Evolutionary conservation across 805 yeast genomes (phyloP), one percentile per base, ranked within the genome.

Genomic region (Teunomyces pallodes): DNA sequence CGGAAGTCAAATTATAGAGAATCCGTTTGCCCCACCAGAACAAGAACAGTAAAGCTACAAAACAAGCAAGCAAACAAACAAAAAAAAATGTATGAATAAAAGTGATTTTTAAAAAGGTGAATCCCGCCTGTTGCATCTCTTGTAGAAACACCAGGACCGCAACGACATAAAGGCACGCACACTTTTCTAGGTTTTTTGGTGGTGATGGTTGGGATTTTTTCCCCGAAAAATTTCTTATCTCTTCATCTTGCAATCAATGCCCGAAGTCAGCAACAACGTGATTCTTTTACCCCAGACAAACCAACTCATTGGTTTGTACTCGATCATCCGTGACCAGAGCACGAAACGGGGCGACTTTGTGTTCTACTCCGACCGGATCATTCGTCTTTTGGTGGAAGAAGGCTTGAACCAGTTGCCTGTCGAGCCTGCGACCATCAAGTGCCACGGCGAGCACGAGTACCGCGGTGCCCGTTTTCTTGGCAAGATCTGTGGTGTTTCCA

Each of bases 401-500:
- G 98, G 98, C 35, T 80, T 94, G 61, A 92, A 94, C 67, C 90
- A 88, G 63, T 75, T 94, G 39, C 99, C 99, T 4, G 96, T 91
- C n/a, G 82, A 82, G 57, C 74, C 84, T 42, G 63, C 75, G 29
- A 63, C 72, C 3, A 86, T 94, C 41, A 76, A 77, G 45, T 91
- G 98, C 31, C 92, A 95, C 41, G 83, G 94, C 9, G 86, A 84
- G 46, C 77, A 82, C 54, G 69, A 70, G 33, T 90, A 81, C 65
- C 76, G 80, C 3, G 99, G 99, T 10, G 85, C 86, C 48, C 75
- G 77, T 50, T 92, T 92, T 66, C 72, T 82, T 60, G 98, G 99
- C 39, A 90, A 89, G 69, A 94, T 94, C 51, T 92, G 98, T 66
- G 99, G 99, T 55, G 99, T 94, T 32, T 90, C 97, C 13, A 94